Conservation (phyloP, 2,329 filamentous ascomycete species). For the Epichloe aotearoae region DNA sequence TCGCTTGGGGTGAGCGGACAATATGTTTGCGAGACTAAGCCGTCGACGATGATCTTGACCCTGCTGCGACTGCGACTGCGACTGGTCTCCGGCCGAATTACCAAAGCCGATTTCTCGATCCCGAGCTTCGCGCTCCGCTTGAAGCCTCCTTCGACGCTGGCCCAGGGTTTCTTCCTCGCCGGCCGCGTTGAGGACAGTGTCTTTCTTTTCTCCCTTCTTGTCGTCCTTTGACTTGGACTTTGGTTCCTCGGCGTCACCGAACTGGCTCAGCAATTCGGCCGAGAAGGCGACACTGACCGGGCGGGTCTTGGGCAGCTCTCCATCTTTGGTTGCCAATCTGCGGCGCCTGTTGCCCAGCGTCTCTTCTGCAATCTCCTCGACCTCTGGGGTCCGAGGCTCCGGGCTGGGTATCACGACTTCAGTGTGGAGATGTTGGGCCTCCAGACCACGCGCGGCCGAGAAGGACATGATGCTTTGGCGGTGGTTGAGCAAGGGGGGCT, state of each 20-base stretch:
- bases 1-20: conserved; percentile 29
- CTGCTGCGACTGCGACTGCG: conserved; percentile 10
- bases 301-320: conserved; percentile 36
- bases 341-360: conserved; percentile 53
- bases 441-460: conserved; percentile 11
- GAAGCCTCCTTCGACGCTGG: conserved; percentile 60
- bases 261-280: conserved; percentile 52
- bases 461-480: conserved; percentile 33
- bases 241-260: conserved; percentile 37
- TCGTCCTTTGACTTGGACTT: conserved; percentile 17
- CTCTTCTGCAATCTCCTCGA: conserved; percentile 47
- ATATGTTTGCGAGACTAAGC: conserved; percentile 48
- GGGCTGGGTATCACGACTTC: conserved; percentile 1
- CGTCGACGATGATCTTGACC: conserved; percentile 12
- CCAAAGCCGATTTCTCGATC: conserved; percentile 37
- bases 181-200: conserved; percentile 7
- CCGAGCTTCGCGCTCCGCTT: conserved; percentile 54
- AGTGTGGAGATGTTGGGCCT: background rate
- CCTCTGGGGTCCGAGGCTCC: conserved; percentile 29
- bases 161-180: conserved; percentile 64
- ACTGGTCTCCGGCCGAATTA: conserved; percentile 11
- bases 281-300: conserved; percentile 56
- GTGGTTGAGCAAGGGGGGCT: conserved; percentile 22
- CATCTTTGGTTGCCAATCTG: conserved; percentile 47
- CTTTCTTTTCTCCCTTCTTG: conserved; percentile 28